phyloP scores from a whole-genome alignment of 2,329 filamentous ascomycete species.

The Pseudogymnoascus sp. region DNA sequence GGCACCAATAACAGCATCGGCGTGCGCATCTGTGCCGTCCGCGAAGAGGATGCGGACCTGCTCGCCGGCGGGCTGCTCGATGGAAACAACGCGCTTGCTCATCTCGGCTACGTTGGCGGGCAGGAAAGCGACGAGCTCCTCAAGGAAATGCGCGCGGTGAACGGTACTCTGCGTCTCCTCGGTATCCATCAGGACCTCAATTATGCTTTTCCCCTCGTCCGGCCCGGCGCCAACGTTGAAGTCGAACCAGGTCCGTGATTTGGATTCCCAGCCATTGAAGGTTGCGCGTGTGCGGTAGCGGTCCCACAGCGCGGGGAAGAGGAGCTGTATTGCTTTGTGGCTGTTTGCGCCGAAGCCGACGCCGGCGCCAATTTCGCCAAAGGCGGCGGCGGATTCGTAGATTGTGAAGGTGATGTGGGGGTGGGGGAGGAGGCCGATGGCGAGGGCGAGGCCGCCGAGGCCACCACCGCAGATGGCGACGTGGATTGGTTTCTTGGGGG shows the following conservation, averaged over 20 bases:
- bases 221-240: slow-evolving; percentile 29
- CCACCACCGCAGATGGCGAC: slow-evolving; percentile 54
- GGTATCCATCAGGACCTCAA: slow-evolving; percentile 22
- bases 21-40: slow-evolving; percentile 35
- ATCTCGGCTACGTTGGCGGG: slow-evolving; percentile 26
- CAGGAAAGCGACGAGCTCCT: slow-evolving; percentile 33
- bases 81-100: slow-evolving; percentile 26
- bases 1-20: slow-evolving; percentile 47
- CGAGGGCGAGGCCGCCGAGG: slow-evolving; percentile 48
- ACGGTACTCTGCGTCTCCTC: slow-evolving; percentile 23
- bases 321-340: slow-evolving; percentile 44
- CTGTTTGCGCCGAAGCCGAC: slow-evolving; percentile 50
- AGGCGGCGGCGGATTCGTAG: slow-evolving; percentile 48
- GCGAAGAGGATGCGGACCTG: slow-evolving; percentile 31
- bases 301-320: slow-evolving; percentile 38
- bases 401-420: slow-evolving; percentile 37
- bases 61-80: slow-evolving; percentile 18
- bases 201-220: slow-evolving; percentile 21
- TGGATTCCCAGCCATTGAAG: slow-evolving; percentile 24
- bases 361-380: slow-evolving; percentile 52
- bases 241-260: slow-evolving; percentile 34
- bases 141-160: slow-evolving; percentile 35
- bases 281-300: slow-evolving; percentile 34
- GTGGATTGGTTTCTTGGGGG: slow-evolving; percentile 8
- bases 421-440: slow-evolving; percentile 41